Conservation (phyloP, 768 basidiomycete genomes). For the Rubroboletus pulcherrimus region DNA sequence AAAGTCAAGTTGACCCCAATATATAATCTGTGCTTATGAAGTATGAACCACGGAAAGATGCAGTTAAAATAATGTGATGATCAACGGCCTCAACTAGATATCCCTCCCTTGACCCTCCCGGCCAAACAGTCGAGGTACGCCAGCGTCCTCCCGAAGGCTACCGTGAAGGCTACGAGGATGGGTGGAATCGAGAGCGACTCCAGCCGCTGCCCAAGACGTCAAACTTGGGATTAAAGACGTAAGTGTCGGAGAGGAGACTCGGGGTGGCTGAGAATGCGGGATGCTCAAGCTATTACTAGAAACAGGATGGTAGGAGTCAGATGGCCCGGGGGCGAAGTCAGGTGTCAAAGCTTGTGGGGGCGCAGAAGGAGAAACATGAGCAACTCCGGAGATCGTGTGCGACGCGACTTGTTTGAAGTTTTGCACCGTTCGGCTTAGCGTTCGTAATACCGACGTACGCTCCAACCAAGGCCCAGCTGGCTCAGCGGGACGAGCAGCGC, state of each 20-base stretch:
- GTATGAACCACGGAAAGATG: background rate
- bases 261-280: constrained; percentile 19
- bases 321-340: constrained; percentile 1
- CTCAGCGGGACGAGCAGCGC: background rate
- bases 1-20: background rate
- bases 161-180: constrained; percentile 5
- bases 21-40: constrained; percentile 7
- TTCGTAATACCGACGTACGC: constrained; percentile 48
- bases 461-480: constrained; percentile 34
- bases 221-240: constrained; percentile 32
- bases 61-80: background rate
- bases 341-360: constrained; percentile 9
- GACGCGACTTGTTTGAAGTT: constrained; percentile 40
- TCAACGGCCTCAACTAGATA: constrained; percentile 14
- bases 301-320: background rate
- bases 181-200: constrained; percentile 20
- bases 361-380: constrained; percentile 4
- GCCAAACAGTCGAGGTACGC: constrained; percentile 24
- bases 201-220: constrained; percentile 33
- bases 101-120: constrained; percentile 26
- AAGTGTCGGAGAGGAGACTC: constrained; percentile 20
- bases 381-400: constrained; percentile 25
- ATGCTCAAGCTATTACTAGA: constrained; percentile 5
- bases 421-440: constrained; percentile 52
- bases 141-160: constrained; percentile 17